Evolutionary conservation across 805 yeast genomes (phyloP), one percentile per base, ranked within the genome.

Genomic region (Cyberlindnera xishuangbannaensis): DNA sequence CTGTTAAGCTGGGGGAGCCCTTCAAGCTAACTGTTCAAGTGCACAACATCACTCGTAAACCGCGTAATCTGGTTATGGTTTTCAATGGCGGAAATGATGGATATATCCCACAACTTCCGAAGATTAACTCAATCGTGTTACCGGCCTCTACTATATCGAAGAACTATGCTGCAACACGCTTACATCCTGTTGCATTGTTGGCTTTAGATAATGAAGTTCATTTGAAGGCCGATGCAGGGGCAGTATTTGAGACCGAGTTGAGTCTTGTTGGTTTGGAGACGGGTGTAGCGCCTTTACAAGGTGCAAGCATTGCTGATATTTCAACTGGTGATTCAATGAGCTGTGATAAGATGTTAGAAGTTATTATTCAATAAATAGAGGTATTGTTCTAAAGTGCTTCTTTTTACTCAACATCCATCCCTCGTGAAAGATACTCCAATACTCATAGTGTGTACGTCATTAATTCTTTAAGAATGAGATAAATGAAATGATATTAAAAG

Each of bases 281-380:
- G 43, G 95, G 95, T 0, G 66, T 78, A 7, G 77, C 70, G 50
- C 71, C 73, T 27, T 56, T 84, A 15, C 76, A 71, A 34, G 86
- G 83, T 3, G 67, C 81, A n/a, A 71, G 71, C 37, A 62, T 84
- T 11, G 67, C 77, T 29, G 94, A 83, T 48, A 60, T 75, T 9
- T 48, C 53, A 23, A 67, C 76, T 14, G 85, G 88, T 4, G 88
- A 82, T 36, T 70, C 75, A 2, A 66, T 77, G 41, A 87, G 77
- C 40, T 78, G 83, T 50, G 87, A 86, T 1, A 69, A 73, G 37
- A 58, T 83, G 33, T 62, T 83, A 23, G 87, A 82, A 46, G 82
- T 83, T 2, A 85, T 83, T 6, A 48, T 51, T 15, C 51, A 49
- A 26, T 39, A 32, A 32, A 8, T 26, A 20, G n/a, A n/a, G n/a